A percentile compares a stretch with the other conserved stretches of the same genome.
Conservation (phyloP, 2,329 filamentous ascomycete species). For the Fusarium incarnatum region DNA sequence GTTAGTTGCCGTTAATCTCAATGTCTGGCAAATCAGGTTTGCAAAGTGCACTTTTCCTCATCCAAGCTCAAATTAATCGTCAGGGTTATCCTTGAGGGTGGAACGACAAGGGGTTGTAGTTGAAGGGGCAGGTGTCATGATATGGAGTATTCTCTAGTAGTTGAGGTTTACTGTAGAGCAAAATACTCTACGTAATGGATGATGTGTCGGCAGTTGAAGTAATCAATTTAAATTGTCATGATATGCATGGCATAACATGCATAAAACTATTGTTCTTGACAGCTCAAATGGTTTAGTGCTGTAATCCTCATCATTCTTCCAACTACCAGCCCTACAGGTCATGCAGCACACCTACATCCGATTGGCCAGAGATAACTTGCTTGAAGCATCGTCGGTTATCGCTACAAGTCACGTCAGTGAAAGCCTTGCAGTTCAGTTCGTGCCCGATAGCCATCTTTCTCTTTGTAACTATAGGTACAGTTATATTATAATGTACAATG, state of each 20-base stretch:
- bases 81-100: conserved; percentile 33
- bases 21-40: conserved; percentile 24
- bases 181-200: not conserved
- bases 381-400: conserved; percentile 12
- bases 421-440: not conserved
- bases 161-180: not conserved
- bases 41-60: conserved; percentile 2
- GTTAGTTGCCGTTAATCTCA: conserved; percentile 34
- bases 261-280: not conserved
- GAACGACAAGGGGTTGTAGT: conserved; percentile 19
- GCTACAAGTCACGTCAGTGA: not conserved
- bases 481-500: conserved; percentile 39
- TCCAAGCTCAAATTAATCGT: conserved; percentile 36
- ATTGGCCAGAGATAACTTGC: conserved; percentile 21
- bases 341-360: conserved; percentile 24
- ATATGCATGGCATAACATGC: not conserved
- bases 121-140: conserved; percentile 10
- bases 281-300: conserved; percentile 15
- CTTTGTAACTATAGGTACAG: conserved; percentile 4
- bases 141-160: not conserved
- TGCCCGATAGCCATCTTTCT: not conserved
- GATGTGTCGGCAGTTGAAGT: not conserved
- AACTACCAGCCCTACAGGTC: conserved; percentile 35
- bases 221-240: not conserved
- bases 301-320: conserved; percentile 9